Evolutionary conservation across 352 stramenopile genomes (phyloP), one percentile per base, ranked within the genome.

Genomic region (Thraustochytrium striatum): DNA sequence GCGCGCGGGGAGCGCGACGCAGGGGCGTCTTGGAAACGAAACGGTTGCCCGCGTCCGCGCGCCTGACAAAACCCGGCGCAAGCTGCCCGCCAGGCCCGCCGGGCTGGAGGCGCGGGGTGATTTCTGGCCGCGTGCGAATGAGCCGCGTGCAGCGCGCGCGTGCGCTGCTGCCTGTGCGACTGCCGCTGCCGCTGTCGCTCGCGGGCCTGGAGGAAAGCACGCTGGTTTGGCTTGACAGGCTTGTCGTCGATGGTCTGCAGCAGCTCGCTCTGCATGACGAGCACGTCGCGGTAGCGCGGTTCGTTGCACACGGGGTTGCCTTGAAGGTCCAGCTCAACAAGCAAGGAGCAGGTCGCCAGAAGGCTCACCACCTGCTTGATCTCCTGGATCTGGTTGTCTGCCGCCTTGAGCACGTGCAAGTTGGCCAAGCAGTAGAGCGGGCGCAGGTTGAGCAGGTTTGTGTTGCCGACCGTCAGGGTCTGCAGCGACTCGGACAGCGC

Each of bases 151-250:
- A n/a, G n/a, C n/a, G n/a, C n/a, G n/a, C n/a, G n/a, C n/a, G n/a
- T n/a, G n/a, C n/a, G n/a, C n/a, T n/a, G n/a, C n/a, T n/a, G n/a
- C n/a, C n/a, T n/a, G n/a, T n/a, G n/a, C n/a, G n/a, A n/a, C n/a
- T n/a, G n/a, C n/a, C n/a, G n/a, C n/a, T 55, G 47, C 47, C 47
- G 16, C 25, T 25, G 47, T 16, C 65, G 32, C 25, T 16, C 65
- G 35, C 65, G 43, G 11, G 65, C 65, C 47, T 75, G 65, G n/a
- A 75, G 32, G 61, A 75, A 75, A 19, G n/a, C 39, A 13, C 65
- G 21, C 30, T 75, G 65, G 50, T 75, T 75, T 16, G 65, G 0
- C 13, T 75, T 61, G 19, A 75, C 52, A 5, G 8, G 19, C 50
- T 75, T 75, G 43, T 50, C 39, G 50, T 75, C 65, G 25, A 75